Conservation (phyloP, 257 asterid genomes). For the Przewalskia tangutica region DNA sequence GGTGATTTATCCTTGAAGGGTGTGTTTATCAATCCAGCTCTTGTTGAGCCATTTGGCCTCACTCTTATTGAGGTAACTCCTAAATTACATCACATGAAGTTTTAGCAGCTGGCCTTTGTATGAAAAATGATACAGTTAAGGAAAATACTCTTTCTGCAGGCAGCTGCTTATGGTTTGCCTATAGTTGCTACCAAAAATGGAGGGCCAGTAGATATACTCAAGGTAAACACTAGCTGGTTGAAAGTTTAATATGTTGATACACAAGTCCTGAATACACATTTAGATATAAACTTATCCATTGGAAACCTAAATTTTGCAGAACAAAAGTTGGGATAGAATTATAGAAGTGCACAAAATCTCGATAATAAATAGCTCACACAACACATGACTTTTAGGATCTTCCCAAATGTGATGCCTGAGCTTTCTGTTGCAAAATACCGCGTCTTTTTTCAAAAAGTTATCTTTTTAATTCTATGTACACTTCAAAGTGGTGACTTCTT, state of each 20-base stretch:
- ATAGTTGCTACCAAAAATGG: conserved; percentile 64
- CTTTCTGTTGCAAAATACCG: background rate
- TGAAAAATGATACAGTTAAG: background rate
- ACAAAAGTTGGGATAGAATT: background rate
- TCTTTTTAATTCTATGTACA: background rate
- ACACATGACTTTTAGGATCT: background rate
- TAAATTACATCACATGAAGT: background rate
- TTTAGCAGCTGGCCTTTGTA: background rate
- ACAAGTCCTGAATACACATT: background rate
- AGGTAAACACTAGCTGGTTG: conserved; percentile 27
- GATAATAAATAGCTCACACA: background rate
- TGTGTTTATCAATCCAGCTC: conserved; percentile 68
- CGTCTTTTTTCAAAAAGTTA: background rate
- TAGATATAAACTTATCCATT: background rate
- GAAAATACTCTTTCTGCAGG: conserved; percentile 27
- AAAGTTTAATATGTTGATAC: background rate
- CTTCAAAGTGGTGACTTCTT: background rate
- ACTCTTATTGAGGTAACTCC: conserved; percentile 56
- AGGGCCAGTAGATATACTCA: conserved; percentile 56
- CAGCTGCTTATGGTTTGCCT: conserved; percentile 68
- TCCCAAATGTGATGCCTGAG: background rate
- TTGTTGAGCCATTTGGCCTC: conserved; percentile 67
- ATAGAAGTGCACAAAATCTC: background rate
- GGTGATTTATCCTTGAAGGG: conserved; percentile 35
- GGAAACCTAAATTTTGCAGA: background rate